Base-by-base conservation (phyloP, 345 rosid species). In the Chamaenerion angustifolium region DNA sequence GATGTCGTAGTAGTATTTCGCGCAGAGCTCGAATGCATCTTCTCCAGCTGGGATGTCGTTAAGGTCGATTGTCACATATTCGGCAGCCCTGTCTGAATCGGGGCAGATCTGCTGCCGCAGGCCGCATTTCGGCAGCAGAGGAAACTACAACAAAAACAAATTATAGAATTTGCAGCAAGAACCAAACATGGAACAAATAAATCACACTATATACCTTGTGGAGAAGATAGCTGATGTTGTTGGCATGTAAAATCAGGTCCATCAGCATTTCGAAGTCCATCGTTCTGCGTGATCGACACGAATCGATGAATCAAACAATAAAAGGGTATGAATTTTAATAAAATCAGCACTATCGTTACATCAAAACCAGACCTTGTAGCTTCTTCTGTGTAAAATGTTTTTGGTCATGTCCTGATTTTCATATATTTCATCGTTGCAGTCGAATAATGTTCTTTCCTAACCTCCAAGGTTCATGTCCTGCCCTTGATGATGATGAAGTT, bases 1-100 rank as follows among this genome's bases (percentile, higher is more conserved):
- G 54, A 93, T 93, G 54, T 85, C 97, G 15, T 93, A 93, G 71
- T 97, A 93, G 71, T 72, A 93, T 60, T 93, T 93, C 6, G 88
- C 97, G 48, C 97, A 93, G 58, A 93, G 59, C 61, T 93, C 99
- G 45, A 93, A 88, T 31, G 99, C 95, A 45, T 79, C 87, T 49
- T 83, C 83, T 37, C 97, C 96, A 49, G 97, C 99, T 0, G 99
- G 99, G 64, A 85, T 78, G 25, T 88, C 97, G 49, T 77, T 76
- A 55, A 93, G 85, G 44, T 88, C 94, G 55, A 85, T 53, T 3
- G 88, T 71, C 40, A 68, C 68, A 52, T 49, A 56, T 41, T 66
- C 71, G 48, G 75, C 83, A 37, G 71, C 76, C 41, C 43, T 31
- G 7, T 31, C 37, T 31, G 37, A 56, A 40, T 70, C 80, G 1